Base-by-base conservation (phyloP, 345 rosid genomes). In the Citrus reticulata region DNA sequence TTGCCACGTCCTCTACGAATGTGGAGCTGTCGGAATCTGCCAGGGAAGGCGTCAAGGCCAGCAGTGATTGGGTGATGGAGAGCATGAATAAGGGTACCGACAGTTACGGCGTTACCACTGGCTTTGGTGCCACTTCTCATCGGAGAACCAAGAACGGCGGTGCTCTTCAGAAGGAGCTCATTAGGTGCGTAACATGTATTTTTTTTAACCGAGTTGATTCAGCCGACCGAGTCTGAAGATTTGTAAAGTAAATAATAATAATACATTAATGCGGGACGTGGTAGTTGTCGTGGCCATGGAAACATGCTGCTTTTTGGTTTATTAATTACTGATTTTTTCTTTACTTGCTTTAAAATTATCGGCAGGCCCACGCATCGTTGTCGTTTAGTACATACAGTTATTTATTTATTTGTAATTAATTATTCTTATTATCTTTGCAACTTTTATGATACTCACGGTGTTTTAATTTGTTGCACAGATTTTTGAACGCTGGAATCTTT, bases 71-170 rank as follows among this genome's bases (percentile, higher is more conserved):
- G 98, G 93, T 93, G 9, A 84, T 87, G 91, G 93, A 91, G 17
- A 89, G 96, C 81, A 85, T 93, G 90, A 84, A 70, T 35, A 89
- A 86, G 34, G 98, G 96, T 7, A 91, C 86, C 0, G 98, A 93
- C 39, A 93, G 91, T 72, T 93, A 93, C 64, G 96, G 97, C 27
- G 88, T 91, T 39, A 93, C 94, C 10, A 93, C 96, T 5, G 94
- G 97, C 55, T 93, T 93, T 39, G 94, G 96, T 30, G 92, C 93
- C 30, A 90, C 90, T 58, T 89, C 92, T 16, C 96, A 90, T 61
- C 74, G 94, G 35, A 80, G 98, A 72, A 93, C 98, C 82, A 88
- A 88, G 55, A 77, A 93, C 76, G 96, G 93, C 6, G 89, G 74
- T 57, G 92, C 96, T 64, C 90, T 93, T 17, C 96, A 93, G 75